phyloP scores from a whole-genome alignment of 768 basidiomycete species.

The Leucosporidium creatinivorum region DNA sequence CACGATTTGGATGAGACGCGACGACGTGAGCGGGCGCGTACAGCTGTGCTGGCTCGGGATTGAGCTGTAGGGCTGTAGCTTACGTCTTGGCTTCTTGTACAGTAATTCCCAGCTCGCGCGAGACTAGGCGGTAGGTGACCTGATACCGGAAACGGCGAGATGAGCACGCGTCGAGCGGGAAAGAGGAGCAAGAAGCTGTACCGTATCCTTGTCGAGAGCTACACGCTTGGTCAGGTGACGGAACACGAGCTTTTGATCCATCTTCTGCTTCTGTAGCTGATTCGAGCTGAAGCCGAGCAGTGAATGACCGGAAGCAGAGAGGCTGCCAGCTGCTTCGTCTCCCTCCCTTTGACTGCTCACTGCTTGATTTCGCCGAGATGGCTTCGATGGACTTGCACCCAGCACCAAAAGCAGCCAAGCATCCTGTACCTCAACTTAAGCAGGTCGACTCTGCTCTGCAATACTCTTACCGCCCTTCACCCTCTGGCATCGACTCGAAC shows the following conservation, averaged over 20 bases:
- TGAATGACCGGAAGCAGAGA: too few relatives aligned
- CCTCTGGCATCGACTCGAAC: conserved; percentile 80
- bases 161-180: not conserved
- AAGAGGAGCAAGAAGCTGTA: not conserved
- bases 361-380: too few relatives aligned
- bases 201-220: not conserved
- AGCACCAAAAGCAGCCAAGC: too few relatives aligned
- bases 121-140: conserved; percentile 2
- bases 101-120: conserved; percentile 7
- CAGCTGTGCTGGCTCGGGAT: too few relatives aligned
- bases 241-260: not conserved
- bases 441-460: too few relatives aligned
- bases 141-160: not conserved
- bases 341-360: too few relatives aligned
- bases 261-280: not conserved
- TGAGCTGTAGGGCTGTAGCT: not conserved
- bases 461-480: conserved; percentile 48
- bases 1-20: too few relatives aligned
- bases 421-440: too few relatives aligned
- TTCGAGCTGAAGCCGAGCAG: too few relatives aligned
- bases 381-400: too few relatives aligned
- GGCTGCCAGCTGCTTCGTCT: too few relatives aligned
- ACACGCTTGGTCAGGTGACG: not conserved
- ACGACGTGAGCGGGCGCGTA: too few relatives aligned
- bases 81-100: not conserved